Evolutionary conservation across 441 rosid species (phyloP).

Genomic region (Rhodomyrtus psidioides): DNA sequence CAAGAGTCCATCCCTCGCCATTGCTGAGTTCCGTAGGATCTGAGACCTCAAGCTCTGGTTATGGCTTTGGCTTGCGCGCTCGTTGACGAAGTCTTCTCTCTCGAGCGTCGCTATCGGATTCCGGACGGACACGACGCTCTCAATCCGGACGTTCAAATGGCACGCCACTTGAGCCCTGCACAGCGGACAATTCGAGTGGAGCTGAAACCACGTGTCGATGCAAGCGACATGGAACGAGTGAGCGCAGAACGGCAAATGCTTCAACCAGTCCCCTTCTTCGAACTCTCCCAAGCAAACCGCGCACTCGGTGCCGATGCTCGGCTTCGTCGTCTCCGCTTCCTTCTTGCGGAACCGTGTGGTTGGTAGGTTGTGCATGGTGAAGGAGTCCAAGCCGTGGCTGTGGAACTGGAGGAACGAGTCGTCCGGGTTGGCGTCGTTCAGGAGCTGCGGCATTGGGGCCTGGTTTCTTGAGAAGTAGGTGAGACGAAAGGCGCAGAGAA

Average conservation of each 20-base stretch:
- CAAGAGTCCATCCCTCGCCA: not conserved
- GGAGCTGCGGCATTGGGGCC: constrained; percentile 3
- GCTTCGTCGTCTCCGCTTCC: not conserved
- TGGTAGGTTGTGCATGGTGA: constrained; percentile 20
- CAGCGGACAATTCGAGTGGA: constrained; percentile 55
- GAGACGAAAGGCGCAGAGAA: not conserved
- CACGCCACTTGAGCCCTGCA: constrained; percentile 17
- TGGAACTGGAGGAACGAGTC: constrained; percentile 5
- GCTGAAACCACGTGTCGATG: constrained; percentile 56
- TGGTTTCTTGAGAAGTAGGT: not conserved
- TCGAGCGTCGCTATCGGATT: constrained; percentile 1
- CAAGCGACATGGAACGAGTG: constrained; percentile 54
- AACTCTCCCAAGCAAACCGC: constrained; percentile 58
- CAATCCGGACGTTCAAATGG: not conserved
- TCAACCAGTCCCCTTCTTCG: constrained; percentile 48
- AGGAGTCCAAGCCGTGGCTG: constrained; percentile 21
- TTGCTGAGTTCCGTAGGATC: not conserved
- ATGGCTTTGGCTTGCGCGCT: constrained; percentile 3
- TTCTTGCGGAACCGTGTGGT: constrained; percentile 11
- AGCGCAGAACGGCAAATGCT: constrained; percentile 36
- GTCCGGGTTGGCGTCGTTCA: not conserved
- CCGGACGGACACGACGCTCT: not conserved
- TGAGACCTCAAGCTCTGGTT: not conserved
- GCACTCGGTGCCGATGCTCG: constrained; percentile 26
- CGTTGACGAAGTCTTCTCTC: constrained; percentile 19